phyloP scores from a whole-genome alignment of 108 stramenopile species.

The Pseudonitzschia pungens region DNA sequence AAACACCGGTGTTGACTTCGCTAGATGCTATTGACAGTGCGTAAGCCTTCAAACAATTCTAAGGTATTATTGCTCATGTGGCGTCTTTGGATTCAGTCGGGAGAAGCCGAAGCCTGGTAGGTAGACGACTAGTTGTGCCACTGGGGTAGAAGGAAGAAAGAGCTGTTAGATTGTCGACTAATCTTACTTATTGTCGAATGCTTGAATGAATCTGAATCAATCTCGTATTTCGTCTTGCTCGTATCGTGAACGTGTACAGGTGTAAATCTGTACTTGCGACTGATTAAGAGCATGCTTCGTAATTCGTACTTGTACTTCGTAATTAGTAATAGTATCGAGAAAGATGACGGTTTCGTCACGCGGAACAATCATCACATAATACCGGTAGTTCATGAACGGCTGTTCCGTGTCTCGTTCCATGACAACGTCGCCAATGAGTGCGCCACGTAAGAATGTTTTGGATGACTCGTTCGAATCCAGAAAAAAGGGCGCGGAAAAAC shows the following conservation, averaged over 20 bases:
- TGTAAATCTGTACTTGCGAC: background rate
- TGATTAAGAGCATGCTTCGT: background rate
- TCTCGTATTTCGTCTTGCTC: background rate
- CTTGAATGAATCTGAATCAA: too few species aligned
- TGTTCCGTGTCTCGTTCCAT: background rate
- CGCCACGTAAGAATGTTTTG: constrained; percentile 8
- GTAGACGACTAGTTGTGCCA: background rate
- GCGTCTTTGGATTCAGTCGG: too few species aligned
- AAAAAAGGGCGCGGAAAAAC: too few species aligned
- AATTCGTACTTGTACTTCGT: background rate
- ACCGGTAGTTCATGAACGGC: background rate
- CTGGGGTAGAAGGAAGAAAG: background rate
- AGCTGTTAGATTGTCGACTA: background rate
- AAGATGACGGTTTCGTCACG: background rate
- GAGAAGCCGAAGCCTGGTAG: too few species aligned
- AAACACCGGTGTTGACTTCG: background rate
- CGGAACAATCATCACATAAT: background rate
- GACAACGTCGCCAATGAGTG: background rate
- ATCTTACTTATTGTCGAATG: too few species aligned
- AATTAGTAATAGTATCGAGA: background rate
- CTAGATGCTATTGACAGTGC: background rate
- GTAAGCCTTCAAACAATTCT: background rate
- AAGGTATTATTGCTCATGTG: background rate
- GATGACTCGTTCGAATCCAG: background rate
- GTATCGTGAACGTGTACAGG: background rate